phyloP scores from a whole-genome alignment of 2,329 filamentous ascomycete genomes.

The Penicillium sclerotiorum region DNA sequence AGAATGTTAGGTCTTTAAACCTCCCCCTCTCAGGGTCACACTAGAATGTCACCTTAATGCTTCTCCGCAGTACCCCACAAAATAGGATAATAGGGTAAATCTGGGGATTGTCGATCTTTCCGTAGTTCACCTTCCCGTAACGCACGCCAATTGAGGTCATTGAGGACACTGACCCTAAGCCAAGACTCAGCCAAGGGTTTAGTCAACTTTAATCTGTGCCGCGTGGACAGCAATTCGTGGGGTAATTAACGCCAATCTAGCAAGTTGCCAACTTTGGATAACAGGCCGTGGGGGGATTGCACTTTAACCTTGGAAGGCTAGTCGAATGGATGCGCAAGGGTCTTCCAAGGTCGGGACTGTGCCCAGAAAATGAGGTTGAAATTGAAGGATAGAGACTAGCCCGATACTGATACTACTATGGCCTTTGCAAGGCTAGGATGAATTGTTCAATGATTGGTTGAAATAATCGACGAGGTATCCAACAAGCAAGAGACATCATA shows the following conservation, averaged over 20 bases:
- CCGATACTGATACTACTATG: too few relatives aligned
- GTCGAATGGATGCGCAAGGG: too few relatives aligned
- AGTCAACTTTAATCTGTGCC: not conserved
- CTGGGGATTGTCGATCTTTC: not conserved
- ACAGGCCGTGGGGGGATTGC: too few relatives aligned
- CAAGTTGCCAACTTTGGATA: too few relatives aligned
- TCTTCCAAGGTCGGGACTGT: too few relatives aligned
- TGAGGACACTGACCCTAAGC: not conserved
- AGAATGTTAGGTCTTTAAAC: not conserved
- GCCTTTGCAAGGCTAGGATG: too few relatives aligned
- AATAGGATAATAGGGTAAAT: not conserved
- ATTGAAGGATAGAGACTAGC: too few relatives aligned
- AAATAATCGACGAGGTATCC: not conserved
- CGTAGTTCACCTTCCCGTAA: not conserved
- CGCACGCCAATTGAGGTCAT: not conserved
- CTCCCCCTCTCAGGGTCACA: constrained; percentile 6
- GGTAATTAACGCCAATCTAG: too few relatives aligned
- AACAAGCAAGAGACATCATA: not conserved
- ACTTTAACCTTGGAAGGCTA: too few relatives aligned
- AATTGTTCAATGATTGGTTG: too few relatives aligned
- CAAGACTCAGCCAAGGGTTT: not conserved
- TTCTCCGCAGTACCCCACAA: too few relatives aligned
- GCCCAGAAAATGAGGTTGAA: too few relatives aligned
- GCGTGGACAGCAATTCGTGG: not conserved
- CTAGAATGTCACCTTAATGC: constrained; percentile 10